phyloP scores from a whole-genome alignment of 73 alveolate genomes.

The Paramecium sexaurelia region DNA sequence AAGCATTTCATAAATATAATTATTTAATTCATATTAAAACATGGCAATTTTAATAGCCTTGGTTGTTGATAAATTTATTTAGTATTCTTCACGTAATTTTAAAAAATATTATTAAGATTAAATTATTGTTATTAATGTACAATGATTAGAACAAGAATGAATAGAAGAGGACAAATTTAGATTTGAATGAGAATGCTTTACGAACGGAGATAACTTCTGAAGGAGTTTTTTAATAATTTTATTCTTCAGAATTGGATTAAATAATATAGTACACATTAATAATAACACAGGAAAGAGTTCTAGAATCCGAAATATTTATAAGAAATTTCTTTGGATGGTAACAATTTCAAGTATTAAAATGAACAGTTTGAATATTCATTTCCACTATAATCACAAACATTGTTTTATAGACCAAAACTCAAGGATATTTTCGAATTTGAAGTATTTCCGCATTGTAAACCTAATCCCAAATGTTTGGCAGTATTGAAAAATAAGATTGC shows the following conservation, averaged over 20 bases:
- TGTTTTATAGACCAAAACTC: not conserved
- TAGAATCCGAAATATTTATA: constrained; percentile 13
- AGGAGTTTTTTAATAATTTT: not conserved
- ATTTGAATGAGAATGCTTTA: not conserved
- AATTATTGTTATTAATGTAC: not conserved
- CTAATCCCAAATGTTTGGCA: not conserved
- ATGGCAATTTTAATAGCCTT: too few relatives aligned
- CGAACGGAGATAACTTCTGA: not conserved
- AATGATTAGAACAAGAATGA: not conserved
- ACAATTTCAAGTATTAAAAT: not conserved
- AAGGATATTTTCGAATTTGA: constrained; percentile 33
- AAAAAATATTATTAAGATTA: too few relatives aligned
- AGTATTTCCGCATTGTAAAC: not conserved
- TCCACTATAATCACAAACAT: not conserved
- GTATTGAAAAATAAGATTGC: not conserved
- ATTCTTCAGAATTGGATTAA: not conserved
- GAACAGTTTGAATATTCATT: not conserved
- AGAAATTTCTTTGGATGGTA: constrained; percentile 31
- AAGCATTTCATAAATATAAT: not conserved
- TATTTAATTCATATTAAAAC: not conserved
- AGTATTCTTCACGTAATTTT: too few relatives aligned
- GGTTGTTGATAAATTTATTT: too few relatives aligned
- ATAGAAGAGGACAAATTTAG: not conserved
- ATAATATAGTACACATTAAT: not conserved
- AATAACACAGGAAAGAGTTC: not conserved